Base-by-base conservation (phyloP, 257 asterid species). In the Apocynum venetum region DNA sequence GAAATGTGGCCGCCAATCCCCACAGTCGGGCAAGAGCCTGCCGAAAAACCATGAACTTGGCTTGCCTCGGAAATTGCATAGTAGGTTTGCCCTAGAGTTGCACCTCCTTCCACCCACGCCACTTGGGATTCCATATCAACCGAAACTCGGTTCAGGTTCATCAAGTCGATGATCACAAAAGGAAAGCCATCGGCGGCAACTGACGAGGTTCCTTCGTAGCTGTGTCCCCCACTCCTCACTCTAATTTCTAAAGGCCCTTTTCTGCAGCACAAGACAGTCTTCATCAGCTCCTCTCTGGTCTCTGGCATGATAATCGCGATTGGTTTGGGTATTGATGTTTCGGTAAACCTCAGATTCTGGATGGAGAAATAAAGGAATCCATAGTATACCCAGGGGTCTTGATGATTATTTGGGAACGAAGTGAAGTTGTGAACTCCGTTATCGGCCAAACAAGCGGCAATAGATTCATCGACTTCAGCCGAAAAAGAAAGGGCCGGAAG, bases 11-110 rank as follows among this genome's bases (percentile, higher is more conserved):
- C 97, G 0, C 96, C 91, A 20, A 89, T 84, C 52, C 97, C 96
- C 1, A 92, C 97, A 0, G 96, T 92, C 3, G 96, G 97, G 72
- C 97, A 92, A 1, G 97, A 90, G 3, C 97, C 94, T 0, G 96
- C 94, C 0, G 97, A 71, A 44, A 90, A 92, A 8, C 89, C 96
- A 25, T 73, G 88, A 31, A 44, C 81, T 10, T 36, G 46, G 76
- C 88, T 88, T 3, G 80, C 76, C 70, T 72, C 72, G 2, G 91
- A 77, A 41, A 92, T 89, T n/a, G 91, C 79, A 48, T 73, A 86
- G 64, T 90, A 92, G 31, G 92, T 82, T 80, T 89, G 87, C 61
- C 97, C 97, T 0, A 92, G 83, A 0, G 94, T 90, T 2, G 97
- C 92, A 0, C 97, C 97, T 0, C 92, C 94, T 77, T 89, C 96